phyloP scores from a whole-genome alignment of 495 filamentous ascomycete species.

The Xylaria venustula region DNA sequence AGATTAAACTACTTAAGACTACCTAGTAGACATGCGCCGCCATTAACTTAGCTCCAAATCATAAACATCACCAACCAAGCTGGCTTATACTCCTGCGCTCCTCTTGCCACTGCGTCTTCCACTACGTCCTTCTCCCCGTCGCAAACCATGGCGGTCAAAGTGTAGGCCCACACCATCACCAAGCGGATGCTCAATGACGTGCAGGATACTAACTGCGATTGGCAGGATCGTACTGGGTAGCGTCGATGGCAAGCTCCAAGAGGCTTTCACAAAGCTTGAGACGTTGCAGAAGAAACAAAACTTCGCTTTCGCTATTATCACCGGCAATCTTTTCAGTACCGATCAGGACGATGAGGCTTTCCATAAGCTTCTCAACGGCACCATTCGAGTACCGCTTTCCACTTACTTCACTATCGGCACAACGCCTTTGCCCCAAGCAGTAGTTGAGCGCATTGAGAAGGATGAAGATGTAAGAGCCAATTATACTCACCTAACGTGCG shows the following conservation, averaged over 20 bases:
- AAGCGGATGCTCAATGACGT: not conserved
- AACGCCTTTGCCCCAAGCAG: conserved; percentile 59
- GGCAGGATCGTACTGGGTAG: conserved; percentile 76
- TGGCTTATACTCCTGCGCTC: not conserved
- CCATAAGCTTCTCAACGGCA: conserved; percentile 63
- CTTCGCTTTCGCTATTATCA: conserved; percentile 80
- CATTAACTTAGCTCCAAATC: not conserved
- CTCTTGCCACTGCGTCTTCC: not conserved
- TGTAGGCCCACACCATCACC: conserved; percentile 49
- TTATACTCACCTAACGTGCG: not conserved
- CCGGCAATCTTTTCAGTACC: conserved; percentile 76
- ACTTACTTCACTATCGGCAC: conserved; percentile 85
- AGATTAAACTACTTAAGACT: too few relatives aligned
- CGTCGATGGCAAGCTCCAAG: conserved; percentile 68
- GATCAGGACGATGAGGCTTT: conserved; percentile 57
- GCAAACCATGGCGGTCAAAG: conserved; percentile 62
- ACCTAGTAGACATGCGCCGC: too few relatives aligned
- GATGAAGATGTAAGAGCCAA: conserved; percentile 56
- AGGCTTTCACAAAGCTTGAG: conserved; percentile 74
- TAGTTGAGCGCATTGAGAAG: conserved; percentile 70
- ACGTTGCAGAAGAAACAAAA: conserved; percentile 78
- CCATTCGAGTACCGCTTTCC: conserved; percentile 69
- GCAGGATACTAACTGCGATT: conserved; percentile 31
- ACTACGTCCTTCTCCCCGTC: not conserved
- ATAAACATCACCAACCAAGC: not conserved